Percentiles rank a stretch among this genome's conserved stretches.
Evolutionary conservation across 352 stramenopile genomes (phyloP).

Genomic region (Globisporangium camurandrum): DNA sequence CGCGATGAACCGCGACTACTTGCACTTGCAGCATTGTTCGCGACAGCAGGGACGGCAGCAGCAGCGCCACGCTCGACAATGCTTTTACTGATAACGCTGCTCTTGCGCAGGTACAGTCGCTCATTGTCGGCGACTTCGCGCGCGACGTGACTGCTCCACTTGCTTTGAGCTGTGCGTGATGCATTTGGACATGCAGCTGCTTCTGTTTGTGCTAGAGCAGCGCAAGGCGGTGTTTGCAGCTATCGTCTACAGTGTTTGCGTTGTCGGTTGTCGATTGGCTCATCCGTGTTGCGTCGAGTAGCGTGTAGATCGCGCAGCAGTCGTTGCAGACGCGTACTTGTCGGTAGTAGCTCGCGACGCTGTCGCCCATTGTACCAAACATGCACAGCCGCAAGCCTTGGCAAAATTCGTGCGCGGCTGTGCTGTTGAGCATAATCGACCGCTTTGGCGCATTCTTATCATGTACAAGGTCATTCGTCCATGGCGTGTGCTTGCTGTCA

Average conservation of each 20-base stretch:
- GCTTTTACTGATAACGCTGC: no score
- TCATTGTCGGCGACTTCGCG: slow-evolving; percentile 50
- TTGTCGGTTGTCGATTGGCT: no score
- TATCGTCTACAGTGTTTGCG: no score
- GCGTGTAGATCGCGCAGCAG: slow-evolving; percentile 83
- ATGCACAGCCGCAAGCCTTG: slow-evolving; percentile 38
- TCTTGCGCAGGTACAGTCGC: slow-evolving; percentile 27
- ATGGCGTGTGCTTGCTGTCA: no score
- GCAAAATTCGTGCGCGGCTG: slow-evolving; percentile 42
- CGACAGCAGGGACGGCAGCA: no score
- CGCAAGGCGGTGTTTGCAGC: no score
- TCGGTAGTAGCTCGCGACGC: slow-evolving; percentile 71
- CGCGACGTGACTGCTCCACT: slow-evolving; percentile 35
- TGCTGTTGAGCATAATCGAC: slow-evolving; percentile 39
- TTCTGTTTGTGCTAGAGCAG: no score
- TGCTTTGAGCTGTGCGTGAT: slow-evolving; percentile 22
- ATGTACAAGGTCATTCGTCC: no score
- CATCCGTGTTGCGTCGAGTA: slow-evolving; percentile 74
- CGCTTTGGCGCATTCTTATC: not conserved
- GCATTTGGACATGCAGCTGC: no score
- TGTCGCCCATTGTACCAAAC: slow-evolving; percentile 41
- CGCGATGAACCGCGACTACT: no score
- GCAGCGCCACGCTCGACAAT: no score
- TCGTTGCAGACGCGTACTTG: slow-evolving; percentile 77
- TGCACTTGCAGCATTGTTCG: no score